Conservation (phyloP, 1,284 basidiomycete genomes). For the Malassezia furfur region DNA sequence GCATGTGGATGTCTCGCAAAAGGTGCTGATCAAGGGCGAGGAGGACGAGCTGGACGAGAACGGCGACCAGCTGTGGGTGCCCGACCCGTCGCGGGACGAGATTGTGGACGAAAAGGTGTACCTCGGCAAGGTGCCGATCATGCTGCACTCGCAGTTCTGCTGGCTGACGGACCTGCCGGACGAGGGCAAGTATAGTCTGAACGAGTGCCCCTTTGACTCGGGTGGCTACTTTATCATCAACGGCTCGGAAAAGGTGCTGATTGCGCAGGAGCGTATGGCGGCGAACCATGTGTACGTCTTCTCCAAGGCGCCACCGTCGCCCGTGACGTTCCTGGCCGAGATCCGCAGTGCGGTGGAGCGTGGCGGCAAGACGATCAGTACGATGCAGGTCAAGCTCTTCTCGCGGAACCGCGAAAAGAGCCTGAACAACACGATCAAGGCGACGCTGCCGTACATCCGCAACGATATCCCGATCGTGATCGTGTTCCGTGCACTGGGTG, state of each 20-base stretch:
- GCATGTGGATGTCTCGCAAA: slow-evolving; percentile 91
- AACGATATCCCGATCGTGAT: slow-evolving; percentile 98
- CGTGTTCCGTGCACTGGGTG: slow-evolving; percentile 92
- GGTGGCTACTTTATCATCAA: slow-evolving; percentile 99
- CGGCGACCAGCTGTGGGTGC: slow-evolving; percentile 73
- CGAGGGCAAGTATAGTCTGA: slow-evolving; percentile 73
- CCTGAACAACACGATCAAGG: slow-evolving; percentile 80
- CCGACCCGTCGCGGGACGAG: slow-evolving; percentile 56
- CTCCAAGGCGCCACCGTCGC: slow-evolving; percentile 90
- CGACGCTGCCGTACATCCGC: slow-evolving; percentile 94
- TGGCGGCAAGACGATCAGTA: slow-evolving; percentile 94
- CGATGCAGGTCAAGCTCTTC: slow-evolving; percentile 97
- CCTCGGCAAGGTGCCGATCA: slow-evolving; percentile 97
- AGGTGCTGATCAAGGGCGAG: slow-evolving; percentile 67
- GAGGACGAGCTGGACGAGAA: slow-evolving; percentile 57
- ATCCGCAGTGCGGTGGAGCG: slow-evolving; percentile 97
- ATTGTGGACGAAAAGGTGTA: slow-evolving; percentile 67
- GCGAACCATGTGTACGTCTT: slow-evolving; percentile 99
- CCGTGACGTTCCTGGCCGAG: slow-evolving; percentile 89
- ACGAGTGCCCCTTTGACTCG: slow-evolving; percentile 88
- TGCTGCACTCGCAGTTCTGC: slow-evolving; percentile 92
- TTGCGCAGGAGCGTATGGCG: slow-evolving; percentile 98
- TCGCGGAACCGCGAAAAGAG: slow-evolving; percentile 76
- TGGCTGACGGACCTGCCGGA: slow-evolving; percentile 72
- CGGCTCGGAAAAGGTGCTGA: slow-evolving; percentile 96